phyloP scores from a whole-genome alignment of 495 filamentous ascomycete genomes.

The Tuber magnatum region DNA sequence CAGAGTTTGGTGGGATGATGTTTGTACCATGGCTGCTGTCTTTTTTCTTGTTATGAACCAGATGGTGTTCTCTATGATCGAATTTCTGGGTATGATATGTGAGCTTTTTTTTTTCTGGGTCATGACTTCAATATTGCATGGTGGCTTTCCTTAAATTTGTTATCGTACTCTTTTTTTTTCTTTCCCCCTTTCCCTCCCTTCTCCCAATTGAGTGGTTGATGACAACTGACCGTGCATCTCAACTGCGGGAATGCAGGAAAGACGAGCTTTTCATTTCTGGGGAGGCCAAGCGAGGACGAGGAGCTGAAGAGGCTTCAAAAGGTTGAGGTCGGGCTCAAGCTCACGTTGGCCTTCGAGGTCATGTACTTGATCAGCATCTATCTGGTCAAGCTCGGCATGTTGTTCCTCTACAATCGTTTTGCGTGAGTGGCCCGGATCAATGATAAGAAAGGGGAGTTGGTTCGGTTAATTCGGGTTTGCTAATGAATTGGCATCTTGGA shows the following conservation, averaged over 20 bases:
- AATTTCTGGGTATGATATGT: conserved; percentile 33
- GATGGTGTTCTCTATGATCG: conserved; percentile 30
- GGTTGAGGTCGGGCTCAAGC: conserved; percentile 33
- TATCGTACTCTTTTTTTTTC: too few relatives aligned
- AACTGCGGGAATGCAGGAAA: conserved; percentile 11
- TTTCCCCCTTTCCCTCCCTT: neutral
- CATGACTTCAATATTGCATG: neutral
- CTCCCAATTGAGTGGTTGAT: neutral
- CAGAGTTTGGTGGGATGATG: conserved; percentile 36
- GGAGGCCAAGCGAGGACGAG: conserved; percentile 11
- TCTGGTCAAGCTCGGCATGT: conserved; percentile 39
- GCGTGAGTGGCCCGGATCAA: conserved; percentile 24
- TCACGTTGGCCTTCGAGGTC: conserved; percentile 36
- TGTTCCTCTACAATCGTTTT: conserved; percentile 39
- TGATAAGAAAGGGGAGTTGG: neutral
- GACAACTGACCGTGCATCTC: neutral
- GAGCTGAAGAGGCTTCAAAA: conserved; percentile 25
- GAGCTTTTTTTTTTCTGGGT: neutral
- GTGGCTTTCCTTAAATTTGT: conserved; percentile 4
- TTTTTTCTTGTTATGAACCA: conserved; percentile 37
- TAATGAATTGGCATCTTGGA: neutral
- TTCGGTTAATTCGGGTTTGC: neutral
- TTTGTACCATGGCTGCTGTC: conserved; percentile 28
- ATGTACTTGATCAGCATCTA: conserved; percentile 38
- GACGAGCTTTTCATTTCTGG: conserved; percentile 29